These are phyloP conservation scores for Diaporthe capsici DNA, from an alignment of 2,329 filamentous ascomycete species.

Conservation along the genomic window DNA sequence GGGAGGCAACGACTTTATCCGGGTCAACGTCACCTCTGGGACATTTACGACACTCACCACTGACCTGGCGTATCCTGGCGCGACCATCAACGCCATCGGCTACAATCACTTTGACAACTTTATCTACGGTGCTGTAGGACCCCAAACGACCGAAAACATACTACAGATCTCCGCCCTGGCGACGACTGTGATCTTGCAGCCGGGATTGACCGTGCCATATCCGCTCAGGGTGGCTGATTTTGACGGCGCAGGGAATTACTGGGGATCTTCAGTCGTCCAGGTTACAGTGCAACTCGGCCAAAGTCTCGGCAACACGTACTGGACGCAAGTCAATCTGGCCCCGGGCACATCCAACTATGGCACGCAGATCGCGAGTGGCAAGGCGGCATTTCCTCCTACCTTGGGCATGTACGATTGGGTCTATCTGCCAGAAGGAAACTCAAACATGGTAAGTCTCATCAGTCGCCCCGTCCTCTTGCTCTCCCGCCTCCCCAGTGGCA, in stretches of 20 bases:
- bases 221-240: conserved; percentile 14
- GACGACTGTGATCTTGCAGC: neutral
- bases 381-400: neutral
- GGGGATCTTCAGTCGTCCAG: neutral
- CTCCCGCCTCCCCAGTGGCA: neutral
- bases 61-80: conserved; percentile 10
- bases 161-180: neutral
- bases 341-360: conserved; percentile 9
- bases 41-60: neutral
- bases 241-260: conserved; percentile 1
- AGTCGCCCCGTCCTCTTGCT: neutral
- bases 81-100: conserved; percentile 8
- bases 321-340: conserved; percentile 1
- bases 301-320: neutral
- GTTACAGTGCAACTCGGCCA: neutral
- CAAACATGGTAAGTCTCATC: conserved; percentile 6
- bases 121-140: conserved; percentile 18
- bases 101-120: conserved; percentile 8
- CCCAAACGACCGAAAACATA: neutral
- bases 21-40: conserved; percentile 1
- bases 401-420: conserved; percentile 23
- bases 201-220: neutral
- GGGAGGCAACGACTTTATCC: neutral
- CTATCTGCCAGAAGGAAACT: conserved; percentile 10
- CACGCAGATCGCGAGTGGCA: neutral